A percentile compares a stretch with the other conserved stretches of the same genome.
Conservation (phyloP, 2,329 filamentous ascomycete species). For the Fusarium napiforme region DNA sequence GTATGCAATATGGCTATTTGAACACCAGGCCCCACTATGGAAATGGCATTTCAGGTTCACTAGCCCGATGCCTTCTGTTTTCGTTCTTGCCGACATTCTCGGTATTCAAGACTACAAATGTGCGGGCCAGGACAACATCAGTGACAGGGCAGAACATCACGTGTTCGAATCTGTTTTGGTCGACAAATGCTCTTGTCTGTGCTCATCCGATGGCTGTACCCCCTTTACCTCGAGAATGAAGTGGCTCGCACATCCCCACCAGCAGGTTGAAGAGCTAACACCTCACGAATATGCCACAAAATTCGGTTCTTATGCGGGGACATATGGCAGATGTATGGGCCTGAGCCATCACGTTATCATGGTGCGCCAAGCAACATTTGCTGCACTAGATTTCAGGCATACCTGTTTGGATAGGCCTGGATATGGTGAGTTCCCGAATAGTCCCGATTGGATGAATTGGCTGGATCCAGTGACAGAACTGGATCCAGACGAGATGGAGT, state of each 20-base stretch:
- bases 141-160: fast-evolving
- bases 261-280: fast-evolving
- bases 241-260: fast-evolving
- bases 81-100: not conserved
- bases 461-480: fast-evolving
- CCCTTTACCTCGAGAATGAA: not conserved
- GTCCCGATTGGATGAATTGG: fast-evolving
- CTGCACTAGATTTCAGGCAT: fast-evolving
- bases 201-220: not conserved
- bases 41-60: not conserved
- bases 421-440: fast-evolving
- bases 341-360: fast-evolving
- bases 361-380: not conserved
- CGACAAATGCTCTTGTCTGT: fast-evolving
- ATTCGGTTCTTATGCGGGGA: fast-evolving
- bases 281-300: fast-evolving
- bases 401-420: not conserved
- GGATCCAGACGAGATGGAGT: not conserved
- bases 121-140: fast-evolving
- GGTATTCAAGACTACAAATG: fast-evolving
- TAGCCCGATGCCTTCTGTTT: fast-evolving
- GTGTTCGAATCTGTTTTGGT: fast-evolving
- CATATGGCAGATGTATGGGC: fast-evolving
- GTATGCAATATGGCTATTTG: not conserved
- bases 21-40: not conserved